phyloP scores from a whole-genome alignment of 1,139 yeast species.

The Hyphopichia pseudoburtonii region DNA sequence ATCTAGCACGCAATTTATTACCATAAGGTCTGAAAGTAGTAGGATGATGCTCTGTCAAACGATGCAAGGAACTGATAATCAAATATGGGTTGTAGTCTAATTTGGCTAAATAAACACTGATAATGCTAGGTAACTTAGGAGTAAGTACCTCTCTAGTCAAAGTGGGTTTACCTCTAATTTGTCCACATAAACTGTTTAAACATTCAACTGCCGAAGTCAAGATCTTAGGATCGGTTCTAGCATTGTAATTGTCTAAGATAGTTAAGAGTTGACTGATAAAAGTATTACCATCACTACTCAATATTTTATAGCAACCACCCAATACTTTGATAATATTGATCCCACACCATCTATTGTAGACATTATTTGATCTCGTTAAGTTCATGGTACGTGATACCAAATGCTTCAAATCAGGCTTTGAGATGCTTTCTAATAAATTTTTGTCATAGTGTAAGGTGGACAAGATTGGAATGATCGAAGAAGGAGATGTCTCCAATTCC shows the following conservation, averaged over 20 bases:
- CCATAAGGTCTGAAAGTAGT: conserved; percentile 83
- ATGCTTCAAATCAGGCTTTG: conserved; percentile 57
- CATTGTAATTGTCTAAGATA: conserved; percentile 53
- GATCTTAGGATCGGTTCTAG: conserved; percentile 37
- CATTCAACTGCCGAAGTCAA: conserved; percentile 53
- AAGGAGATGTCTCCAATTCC: conserved; percentile 35
- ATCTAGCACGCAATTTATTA: conserved; percentile 52
- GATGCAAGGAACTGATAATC: conserved; percentile 49
- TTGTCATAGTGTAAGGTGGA: conserved; percentile 28
- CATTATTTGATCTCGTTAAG: conserved; percentile 50
- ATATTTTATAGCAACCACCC: conserved; percentile 50
- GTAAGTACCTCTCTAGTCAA: conserved; percentile 82
- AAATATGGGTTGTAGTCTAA: conserved; percentile 39
- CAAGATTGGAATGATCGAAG: conserved; percentile 35
- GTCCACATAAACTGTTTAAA: conserved; percentile 47
- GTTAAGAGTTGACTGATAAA: conserved; percentile 58
- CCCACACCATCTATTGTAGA: conserved; percentile 62
- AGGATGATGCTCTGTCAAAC: conserved; percentile 57
- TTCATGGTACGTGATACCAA: conserved; percentile 56
- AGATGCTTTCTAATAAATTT: conserved; percentile 34
- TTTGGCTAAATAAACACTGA: conserved; percentile 52
- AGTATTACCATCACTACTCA: conserved; percentile 58
- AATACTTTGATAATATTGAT: conserved; percentile 54
- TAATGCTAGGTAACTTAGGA: conserved; percentile 68
- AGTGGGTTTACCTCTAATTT: conserved; percentile 78